phyloP scores from a whole-genome alignment of 2,329 filamentous ascomycete genomes.

The Coniochaeta sp. region DNA sequence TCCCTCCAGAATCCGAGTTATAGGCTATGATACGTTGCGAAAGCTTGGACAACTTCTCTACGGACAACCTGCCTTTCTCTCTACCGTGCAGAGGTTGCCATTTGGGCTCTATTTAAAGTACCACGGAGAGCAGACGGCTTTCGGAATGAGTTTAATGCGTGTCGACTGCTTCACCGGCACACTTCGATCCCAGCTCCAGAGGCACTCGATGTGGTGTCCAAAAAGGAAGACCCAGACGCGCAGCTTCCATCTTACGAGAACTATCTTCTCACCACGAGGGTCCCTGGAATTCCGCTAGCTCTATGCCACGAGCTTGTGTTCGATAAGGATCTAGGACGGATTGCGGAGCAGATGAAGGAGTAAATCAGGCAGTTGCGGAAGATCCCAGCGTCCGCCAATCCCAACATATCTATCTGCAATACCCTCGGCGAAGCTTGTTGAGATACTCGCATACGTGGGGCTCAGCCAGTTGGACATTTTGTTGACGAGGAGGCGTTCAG shows the following conservation, averaged over 20 bases:
- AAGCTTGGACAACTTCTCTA: not conserved
- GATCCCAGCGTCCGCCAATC: conserved; percentile 13
- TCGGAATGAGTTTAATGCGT: not conserved
- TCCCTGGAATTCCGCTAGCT: conserved; percentile 13
- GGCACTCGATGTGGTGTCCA: conserved; percentile 16
- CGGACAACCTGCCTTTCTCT: not conserved
- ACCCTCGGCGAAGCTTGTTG: conserved; percentile 17
- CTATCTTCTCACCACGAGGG: conserved; percentile 13
- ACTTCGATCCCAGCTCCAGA: conserved; percentile 19
- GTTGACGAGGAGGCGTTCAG: conserved; percentile 14
- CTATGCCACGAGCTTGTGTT: conserved; percentile 16
- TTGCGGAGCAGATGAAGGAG: conserved; percentile 16
- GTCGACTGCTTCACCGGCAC: conserved; percentile 10
- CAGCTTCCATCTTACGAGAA: conserved; percentile 3
- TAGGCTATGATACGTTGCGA: not conserved
- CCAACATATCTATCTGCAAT: conserved; percentile 19
- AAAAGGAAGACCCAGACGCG: conserved; percentile 1
- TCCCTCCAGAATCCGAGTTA: not conserved
- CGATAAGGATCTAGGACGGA: conserved; percentile 13
- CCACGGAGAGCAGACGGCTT: not conserved
- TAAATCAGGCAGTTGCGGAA: conserved; percentile 18
- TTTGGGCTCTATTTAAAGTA: not conserved
- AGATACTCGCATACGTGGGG: conserved; percentile 20
- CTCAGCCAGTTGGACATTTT: not conserved
- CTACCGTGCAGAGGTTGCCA: not conserved